Percentiles rank a stretch among this genome's conserved stretches.
Conservation (phyloP, 352 stramenopile genomes). For the Pythium aphanidermatum region DNA sequence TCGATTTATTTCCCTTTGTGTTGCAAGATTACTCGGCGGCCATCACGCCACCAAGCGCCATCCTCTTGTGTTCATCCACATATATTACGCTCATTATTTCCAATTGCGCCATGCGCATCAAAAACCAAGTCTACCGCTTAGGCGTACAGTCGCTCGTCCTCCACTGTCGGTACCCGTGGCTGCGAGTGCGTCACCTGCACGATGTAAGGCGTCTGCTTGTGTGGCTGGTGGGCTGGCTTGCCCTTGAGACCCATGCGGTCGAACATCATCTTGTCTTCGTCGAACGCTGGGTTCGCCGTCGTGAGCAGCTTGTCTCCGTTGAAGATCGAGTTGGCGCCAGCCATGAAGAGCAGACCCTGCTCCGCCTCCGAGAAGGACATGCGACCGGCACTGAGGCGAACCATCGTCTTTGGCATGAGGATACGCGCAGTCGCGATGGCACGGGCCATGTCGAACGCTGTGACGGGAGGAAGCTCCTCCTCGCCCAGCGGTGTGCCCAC, state of each 20-base stretch:
- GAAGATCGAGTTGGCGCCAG: conserved; percentile 98
- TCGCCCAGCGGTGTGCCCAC: conserved; percentile 94
- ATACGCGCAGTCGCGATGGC: conserved; percentile 97
- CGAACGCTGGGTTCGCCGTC: conserved; percentile 95
- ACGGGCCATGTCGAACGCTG: conserved; percentile 96
- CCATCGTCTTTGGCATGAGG: conserved; percentile 97
- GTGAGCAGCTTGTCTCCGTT: conserved; percentile 97
- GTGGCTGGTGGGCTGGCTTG: conserved; percentile 93
- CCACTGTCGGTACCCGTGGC: conserved; percentile 21
- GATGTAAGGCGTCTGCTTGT: conserved; percentile 76
- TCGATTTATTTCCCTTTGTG: no score
- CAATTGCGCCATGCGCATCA: no score
- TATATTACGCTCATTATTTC: no score
- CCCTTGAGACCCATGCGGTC: conserved; percentile 92
- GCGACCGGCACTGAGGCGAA: conserved; percentile 94
- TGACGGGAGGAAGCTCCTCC: conserved; percentile 78
- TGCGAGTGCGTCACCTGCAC: conserved; percentile 75
- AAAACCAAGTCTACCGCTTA: no score
- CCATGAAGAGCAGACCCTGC: conserved; percentile 97
- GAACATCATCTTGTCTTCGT: conserved; percentile 94
- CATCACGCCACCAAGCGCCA: no score
- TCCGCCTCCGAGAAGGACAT: conserved; percentile 96
- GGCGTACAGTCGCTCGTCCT: conserved; percentile 41
- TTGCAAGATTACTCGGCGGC: no score
- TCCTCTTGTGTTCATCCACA: no score